Conservation (phyloP, 2,329 filamentous ascomycete species). For the Calonectria honghensis region DNA sequence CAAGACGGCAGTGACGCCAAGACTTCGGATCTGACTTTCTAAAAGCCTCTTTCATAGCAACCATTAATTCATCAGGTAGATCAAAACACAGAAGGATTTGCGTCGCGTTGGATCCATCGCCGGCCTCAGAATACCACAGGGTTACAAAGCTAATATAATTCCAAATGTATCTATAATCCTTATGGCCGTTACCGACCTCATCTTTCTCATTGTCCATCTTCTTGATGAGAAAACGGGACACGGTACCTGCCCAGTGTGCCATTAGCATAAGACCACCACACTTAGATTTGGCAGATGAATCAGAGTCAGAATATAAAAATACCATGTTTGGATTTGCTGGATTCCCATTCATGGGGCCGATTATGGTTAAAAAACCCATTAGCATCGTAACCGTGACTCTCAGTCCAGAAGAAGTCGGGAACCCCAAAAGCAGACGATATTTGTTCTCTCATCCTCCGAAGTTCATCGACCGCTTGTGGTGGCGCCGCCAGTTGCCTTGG, state of each 20-base stretch:
- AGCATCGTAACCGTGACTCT: background rate
- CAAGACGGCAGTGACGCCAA: conserved; percentile 1
- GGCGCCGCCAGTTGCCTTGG: background rate
- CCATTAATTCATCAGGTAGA: background rate
- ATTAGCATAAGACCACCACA: background rate
- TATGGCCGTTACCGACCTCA: background rate
- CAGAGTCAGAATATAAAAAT: background rate
- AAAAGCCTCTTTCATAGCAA: background rate
- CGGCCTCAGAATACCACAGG: background rate
- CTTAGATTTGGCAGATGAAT: background rate
- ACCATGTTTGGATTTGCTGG: background rate
- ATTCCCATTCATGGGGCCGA: background rate
- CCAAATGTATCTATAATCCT: background rate
- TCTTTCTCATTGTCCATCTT: background rate
- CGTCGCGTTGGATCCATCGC: background rate
- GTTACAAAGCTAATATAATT: background rate
- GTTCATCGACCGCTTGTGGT: background rate
- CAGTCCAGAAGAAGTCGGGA: background rate
- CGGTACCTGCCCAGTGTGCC: background rate
- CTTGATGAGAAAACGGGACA: conserved; percentile 1
- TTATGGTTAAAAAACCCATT: background rate
- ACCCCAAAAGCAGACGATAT: background rate
- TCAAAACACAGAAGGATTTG: background rate
- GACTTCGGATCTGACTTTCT: background rate
- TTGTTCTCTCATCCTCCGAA: background rate